Evolutionary conservation across 2,329 filamentous ascomycete species (phyloP).

Genomic region (Chaetomiaceae sp.): DNA sequence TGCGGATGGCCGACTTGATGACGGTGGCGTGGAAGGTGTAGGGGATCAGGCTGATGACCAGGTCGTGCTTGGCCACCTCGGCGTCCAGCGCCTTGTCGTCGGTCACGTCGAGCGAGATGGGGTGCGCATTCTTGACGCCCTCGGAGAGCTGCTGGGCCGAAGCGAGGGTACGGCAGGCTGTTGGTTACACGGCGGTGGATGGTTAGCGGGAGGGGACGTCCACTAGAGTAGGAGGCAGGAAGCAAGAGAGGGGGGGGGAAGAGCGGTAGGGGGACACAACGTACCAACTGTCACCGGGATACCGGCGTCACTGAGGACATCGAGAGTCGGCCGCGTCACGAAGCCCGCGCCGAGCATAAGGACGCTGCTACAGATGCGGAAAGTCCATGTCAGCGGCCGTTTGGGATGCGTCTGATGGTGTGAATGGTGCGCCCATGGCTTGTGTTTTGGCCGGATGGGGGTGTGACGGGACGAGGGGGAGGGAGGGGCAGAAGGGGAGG

Average conservation of each 20-base stretch:
- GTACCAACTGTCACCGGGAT: constrained; percentile 61
- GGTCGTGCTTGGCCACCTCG: constrained; percentile 72
- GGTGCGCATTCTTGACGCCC: constrained; percentile 65
- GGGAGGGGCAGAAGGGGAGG: neutral
- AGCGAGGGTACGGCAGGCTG: constrained; percentile 49
- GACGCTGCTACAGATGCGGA: constrained; percentile 29
- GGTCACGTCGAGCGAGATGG: constrained; percentile 81
- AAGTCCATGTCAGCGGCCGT: constrained; percentile 10
- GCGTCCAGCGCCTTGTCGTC: constrained; percentile 72
- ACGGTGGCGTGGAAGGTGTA: constrained; percentile 86
- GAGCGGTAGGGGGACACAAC: constrained; percentile 22
- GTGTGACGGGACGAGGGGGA: neutral
- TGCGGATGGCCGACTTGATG: constrained; percentile 87
- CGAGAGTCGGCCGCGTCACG: constrained; percentile 60
- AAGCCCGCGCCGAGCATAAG: constrained; percentile 51
- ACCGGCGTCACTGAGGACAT: constrained; percentile 56
- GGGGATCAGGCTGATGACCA: constrained; percentile 79
- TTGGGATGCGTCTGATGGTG: neutral
- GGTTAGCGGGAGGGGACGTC: neutral
- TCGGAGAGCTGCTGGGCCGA: constrained; percentile 69
- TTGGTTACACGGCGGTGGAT: neutral
- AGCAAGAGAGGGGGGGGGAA: neutral
- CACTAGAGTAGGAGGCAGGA: neutral
- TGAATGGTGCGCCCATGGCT: neutral
- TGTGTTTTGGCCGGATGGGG: neutral